These are phyloP conservation scores for Aspergillus sp. DNA, from an alignment of 2,329 filamentous ascomycete genomes.

Conservation along the genomic window DNA sequence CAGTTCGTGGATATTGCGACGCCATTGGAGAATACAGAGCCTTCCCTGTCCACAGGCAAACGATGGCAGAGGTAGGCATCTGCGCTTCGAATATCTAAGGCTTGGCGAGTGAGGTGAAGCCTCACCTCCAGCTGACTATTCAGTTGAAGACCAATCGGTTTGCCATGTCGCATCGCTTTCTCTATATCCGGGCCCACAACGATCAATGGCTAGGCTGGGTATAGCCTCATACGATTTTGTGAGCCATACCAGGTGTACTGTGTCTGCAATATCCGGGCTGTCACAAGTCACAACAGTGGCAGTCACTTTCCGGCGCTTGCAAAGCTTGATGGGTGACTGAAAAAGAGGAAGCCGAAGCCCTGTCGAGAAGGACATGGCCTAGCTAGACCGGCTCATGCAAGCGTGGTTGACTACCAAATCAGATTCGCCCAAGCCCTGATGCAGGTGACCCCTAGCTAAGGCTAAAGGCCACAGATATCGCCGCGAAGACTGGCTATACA, in stretches of 20 bases:
- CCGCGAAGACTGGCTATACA: neutral
- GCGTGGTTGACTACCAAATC: neutral
- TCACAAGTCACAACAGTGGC: neutral
- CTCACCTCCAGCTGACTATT: neutral
- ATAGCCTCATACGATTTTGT: slow-evolving; percentile 6
- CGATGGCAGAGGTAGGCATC: too few relatives aligned
- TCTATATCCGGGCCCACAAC: neutral
- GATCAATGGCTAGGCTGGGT: neutral
- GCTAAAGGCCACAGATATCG: neutral
- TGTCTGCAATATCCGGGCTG: neutral
- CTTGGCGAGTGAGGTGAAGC: neutral
- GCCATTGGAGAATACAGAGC: neutral
- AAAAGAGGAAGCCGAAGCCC: neutral
- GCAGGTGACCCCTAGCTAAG: neutral
- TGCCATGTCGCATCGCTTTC: neutral
- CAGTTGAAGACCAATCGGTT: neutral
- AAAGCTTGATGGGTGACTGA: neutral
- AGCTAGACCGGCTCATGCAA: neutral
- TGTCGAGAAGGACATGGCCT: too few relatives aligned
- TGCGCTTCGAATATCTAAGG: neutral
- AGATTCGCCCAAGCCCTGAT: neutral
- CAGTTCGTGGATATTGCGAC: neutral
- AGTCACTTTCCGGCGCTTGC: neutral
- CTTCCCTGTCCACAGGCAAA: neutral
- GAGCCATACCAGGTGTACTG: neutral